Base-by-base conservation (phyloP, 164 flowering plant species). In the Akebia trifoliata region DNA sequence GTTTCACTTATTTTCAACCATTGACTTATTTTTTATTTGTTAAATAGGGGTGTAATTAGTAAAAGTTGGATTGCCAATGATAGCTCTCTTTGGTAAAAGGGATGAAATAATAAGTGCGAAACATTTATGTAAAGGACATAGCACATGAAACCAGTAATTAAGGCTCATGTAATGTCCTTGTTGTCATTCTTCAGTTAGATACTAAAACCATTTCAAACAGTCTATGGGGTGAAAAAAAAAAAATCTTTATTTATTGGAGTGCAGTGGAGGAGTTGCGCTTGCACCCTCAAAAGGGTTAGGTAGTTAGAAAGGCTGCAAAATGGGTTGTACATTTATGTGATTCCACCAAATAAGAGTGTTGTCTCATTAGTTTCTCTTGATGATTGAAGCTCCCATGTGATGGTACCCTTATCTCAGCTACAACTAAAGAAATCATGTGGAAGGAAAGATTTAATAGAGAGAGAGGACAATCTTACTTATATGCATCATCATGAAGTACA, bases 381-480 rank as follows among this genome's bases (percentile, higher is more conserved):
- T 74, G 64, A 76, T 81, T 76, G 76, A 39, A 42, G 68, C 64
- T 72, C 73, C 78, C 83, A 77, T 76, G 83, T 78, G 86, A 75
- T 50, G 25, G 50, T 76, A 77, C 80, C 67, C 68, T 70, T 59
- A 44, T 57, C 43, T 54, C 42, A 36, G 34, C 57, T 46, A 54
- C 60, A 59, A 21, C 60, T 46, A 12, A 34, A 54, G 37, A 24
- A 39, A 6, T 48, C 63, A 62, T 56, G 62, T 68, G 66, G 21
- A n/a, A n/a, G n/a, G n/a, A n/a, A n/a, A n/a, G n/a, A n/a, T n/a
- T 3, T 39, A 35, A 54, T n/a, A 17, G 50, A 35, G 53, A 50
- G 58, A 56, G 50, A 61, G 29, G 36, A 51, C 55, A 51, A 32
- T 51, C 55, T 35, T 51, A 26, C 20, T 4, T 20, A 18, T 32